Conservation (phyloP, 208 protist species). For the Sergeia podlipaevii region DNA sequence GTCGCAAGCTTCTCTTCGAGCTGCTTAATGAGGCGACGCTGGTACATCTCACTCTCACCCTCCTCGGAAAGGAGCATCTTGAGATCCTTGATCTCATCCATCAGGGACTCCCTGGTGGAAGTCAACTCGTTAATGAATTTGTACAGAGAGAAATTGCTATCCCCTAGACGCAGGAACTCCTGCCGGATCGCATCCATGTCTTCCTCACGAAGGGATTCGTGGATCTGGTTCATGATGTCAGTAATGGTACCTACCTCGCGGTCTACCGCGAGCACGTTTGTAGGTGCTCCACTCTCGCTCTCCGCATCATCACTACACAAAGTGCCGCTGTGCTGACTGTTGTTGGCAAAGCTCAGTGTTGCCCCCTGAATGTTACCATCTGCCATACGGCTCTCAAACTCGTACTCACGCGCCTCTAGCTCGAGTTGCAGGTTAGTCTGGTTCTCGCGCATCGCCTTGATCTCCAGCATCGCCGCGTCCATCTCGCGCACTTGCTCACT, state of each 20-base stretch:
- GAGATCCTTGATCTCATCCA: constrained; percentile 86
- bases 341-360: constrained; percentile 5
- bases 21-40: constrained; percentile 76
- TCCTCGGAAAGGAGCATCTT: constrained; percentile 81
- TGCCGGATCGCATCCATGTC: constrained; percentile 85
- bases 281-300: constrained; percentile 24
- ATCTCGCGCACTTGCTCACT: constrained; percentile 62
- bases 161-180: constrained; percentile 87
- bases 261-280: constrained; percentile 38
- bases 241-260: constrained; percentile 51
- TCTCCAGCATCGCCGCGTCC: constrained; percentile 82
- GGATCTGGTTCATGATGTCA: constrained; percentile 81
- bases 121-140: constrained; percentile 96
- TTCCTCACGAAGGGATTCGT: constrained; percentile 66
- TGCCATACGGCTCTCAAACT: constrained; percentile 47
- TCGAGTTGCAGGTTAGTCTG: constrained; percentile 83
- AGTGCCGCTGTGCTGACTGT: background rate
- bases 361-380: constrained; percentile 16
- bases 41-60: constrained; percentile 61
- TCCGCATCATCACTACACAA: background rate
- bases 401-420: constrained; percentile 79
- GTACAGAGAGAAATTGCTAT: constrained; percentile 96
- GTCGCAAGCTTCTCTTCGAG: constrained; percentile 86
- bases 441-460: constrained; percentile 86
- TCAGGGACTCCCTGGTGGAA: constrained; percentile 80